Evolutionary conservation across 495 filamentous ascomycete species (phyloP).

Genomic region (Penicillium lagena): DNA sequence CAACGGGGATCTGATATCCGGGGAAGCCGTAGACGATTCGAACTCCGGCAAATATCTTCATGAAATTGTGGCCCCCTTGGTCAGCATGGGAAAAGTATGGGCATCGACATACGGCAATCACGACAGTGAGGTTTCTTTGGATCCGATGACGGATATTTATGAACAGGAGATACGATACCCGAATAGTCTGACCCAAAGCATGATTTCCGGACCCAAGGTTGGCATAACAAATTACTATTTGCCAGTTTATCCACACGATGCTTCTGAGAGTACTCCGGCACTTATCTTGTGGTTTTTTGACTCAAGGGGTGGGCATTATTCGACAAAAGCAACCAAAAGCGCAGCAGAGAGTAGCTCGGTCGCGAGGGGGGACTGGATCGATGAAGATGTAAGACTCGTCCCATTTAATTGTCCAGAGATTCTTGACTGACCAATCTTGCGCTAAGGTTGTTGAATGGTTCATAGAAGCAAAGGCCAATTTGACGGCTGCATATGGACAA

Average conservation of each 20-base stretch:
- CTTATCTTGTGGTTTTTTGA: constrained; percentile 76
- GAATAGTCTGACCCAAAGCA: constrained; percentile 48
- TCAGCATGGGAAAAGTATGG: constrained; percentile 49
- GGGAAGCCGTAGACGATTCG: constrained; percentile 52
- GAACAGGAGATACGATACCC: constrained; percentile 45
- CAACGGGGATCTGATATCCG: constrained; percentile 71
- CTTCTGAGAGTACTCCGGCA: constrained; percentile 21
- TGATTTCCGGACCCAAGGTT: constrained; percentile 30
- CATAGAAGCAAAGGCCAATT: constrained; percentile 30
- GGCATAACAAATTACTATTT: constrained; percentile 72
- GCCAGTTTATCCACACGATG: constrained; percentile 31
- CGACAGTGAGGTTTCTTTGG: constrained; percentile 57
- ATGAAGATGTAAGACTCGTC: constrained; percentile 13
- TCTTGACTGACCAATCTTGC: neutral
- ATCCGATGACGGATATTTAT: constrained; percentile 42
- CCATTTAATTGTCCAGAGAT: neutral
- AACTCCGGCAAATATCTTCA: constrained; percentile 58
- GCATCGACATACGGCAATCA: constrained; percentile 73
- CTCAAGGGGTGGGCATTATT: constrained; percentile 53
- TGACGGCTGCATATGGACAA: constrained; percentile 32
- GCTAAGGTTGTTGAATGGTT: constrained; percentile 58
- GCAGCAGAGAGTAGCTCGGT: constrained; percentile 24
- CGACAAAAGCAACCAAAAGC: constrained; percentile 23
- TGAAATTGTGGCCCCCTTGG: constrained; percentile 52
- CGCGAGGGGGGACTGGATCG: constrained; percentile 30